Percentiles rank a stretch among this genome's conserved stretches.
Conservation (phyloP, 2,329 filamentous ascomycete genomes). For the Venturia oleaginea region DNA sequence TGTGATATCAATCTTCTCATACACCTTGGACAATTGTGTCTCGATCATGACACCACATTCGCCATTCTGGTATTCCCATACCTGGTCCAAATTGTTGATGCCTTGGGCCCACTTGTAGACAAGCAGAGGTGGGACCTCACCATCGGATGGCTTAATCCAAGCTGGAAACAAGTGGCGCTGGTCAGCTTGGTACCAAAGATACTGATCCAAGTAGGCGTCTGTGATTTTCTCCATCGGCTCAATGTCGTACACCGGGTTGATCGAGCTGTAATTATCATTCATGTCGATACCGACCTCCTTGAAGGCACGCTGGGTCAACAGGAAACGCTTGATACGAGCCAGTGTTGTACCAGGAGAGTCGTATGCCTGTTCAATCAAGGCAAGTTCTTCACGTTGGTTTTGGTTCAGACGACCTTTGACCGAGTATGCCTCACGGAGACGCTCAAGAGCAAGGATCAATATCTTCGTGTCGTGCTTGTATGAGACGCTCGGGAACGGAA, state of each 20-base stretch:
- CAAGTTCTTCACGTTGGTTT: conserved; percentile 92
- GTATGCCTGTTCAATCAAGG: conserved; percentile 95
- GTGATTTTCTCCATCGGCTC: conserved; percentile 99
- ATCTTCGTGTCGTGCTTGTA: conserved; percentile 99
- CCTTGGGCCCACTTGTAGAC: conserved; percentile 99
- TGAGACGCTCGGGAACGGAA: conserved; percentile 95
- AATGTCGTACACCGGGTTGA: conserved; percentile 98
- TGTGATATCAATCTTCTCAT: conserved; percentile 97
- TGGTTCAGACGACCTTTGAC: conserved; percentile 96
- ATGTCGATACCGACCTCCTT: conserved; percentile 99
- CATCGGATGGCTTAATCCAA: conserved; percentile 99
- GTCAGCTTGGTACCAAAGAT: conserved; percentile 98
- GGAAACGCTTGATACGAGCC: conserved; percentile 92
- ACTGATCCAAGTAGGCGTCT: conserved; percentile 96
- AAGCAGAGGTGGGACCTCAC: conserved; percentile 86
- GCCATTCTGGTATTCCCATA: conserved; percentile 89
- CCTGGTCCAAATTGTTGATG: conserved; percentile 93
- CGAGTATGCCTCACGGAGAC: conserved; percentile 89
- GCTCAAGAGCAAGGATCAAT: conserved; percentile 85
- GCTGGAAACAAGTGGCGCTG: conserved; percentile 93
- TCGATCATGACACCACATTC: conserved; percentile 99
- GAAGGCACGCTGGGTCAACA: conserved; percentile 94
- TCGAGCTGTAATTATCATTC: conserved; percentile 99
- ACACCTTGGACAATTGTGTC: conserved; percentile 97
- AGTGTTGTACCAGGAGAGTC: conserved; percentile 94